phyloP scores from a whole-genome alignment of 1,284 basidiomycete genomes.

The Pseudozyma pruni region DNA sequence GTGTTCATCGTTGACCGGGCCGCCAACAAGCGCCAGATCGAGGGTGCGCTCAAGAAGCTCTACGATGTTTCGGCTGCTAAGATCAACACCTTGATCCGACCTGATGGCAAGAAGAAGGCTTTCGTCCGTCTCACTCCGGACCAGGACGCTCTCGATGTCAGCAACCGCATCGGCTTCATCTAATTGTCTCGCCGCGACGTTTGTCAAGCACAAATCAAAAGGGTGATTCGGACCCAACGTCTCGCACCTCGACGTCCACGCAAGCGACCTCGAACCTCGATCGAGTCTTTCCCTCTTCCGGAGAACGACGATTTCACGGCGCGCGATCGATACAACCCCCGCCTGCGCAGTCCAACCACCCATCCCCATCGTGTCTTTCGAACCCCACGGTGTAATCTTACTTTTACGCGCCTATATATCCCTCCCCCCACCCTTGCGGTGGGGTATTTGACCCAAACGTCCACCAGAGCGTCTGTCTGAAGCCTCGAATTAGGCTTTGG shows the following conservation, averaged over 20 bases:
- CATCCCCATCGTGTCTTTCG: too few species aligned
- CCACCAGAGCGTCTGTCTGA: slow-evolving; percentile 42
- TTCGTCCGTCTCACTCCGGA: slow-evolving; percentile 94
- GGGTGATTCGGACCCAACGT: background rate
- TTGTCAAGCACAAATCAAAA: background rate
- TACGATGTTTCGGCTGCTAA: slow-evolving; percentile 96
- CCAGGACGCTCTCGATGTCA: slow-evolving; percentile 96
- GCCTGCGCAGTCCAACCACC: too few species aligned
- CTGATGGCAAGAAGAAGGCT: slow-evolving; percentile 99
- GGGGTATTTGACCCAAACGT: slow-evolving; percentile 36
- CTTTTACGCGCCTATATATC: slow-evolving; percentile 34
- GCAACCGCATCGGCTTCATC: slow-evolving; percentile 86
- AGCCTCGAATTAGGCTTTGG: slow-evolving; percentile 54
- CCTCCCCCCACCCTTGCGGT: background rate
- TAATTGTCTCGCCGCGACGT: slow-evolving; percentile 22
- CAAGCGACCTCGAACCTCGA: too few species aligned
- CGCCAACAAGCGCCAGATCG: slow-evolving; percentile 94
- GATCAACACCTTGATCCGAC: slow-evolving; percentile 98
- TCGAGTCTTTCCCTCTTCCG: too few species aligned
- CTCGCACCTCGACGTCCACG: too few species aligned
- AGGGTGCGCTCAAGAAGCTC: slow-evolving; percentile 98
- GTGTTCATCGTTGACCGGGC: slow-evolving; percentile 96
- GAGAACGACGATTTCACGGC: too few species aligned
- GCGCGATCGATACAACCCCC: too few species aligned
- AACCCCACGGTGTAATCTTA: slow-evolving; percentile 38